Base-by-base conservation (phyloP, 192 early-diverging fungal genomes). In the Lobosporangium transversale region DNA sequence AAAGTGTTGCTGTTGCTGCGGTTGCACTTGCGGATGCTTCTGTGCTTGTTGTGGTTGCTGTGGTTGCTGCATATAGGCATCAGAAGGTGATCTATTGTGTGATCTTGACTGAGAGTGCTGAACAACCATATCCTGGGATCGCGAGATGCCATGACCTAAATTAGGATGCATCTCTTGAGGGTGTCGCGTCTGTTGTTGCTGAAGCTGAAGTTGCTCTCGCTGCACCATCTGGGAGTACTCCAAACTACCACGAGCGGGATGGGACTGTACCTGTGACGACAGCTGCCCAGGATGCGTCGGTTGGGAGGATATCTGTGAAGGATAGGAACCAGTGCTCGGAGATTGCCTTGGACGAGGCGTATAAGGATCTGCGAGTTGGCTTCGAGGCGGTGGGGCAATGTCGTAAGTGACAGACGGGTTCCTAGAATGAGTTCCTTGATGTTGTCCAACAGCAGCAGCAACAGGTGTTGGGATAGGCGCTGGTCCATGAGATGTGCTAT, bases 401-500 rank as follows among this genome's bases (percentile, higher is more conserved):
- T 67, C 65, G 30, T 67, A 57, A 7, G 54, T 27, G 10, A 37
- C 30, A 31, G 65, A 67, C 10, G 65, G 43, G 44, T 58, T 57
- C 10, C 65, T 26, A 17, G 65, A 67, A 29, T 67, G 65, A 5
- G 65, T 40, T 29, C 54, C 55, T 32, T 67, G 53, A 12, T 53
- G 63, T 27, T 43, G 53, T 0, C 53, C 44, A n/a, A n/a, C n/a
- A 10, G 17, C 53, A 1, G 54, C 7, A 20, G 35, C 42, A 30
- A 57, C 44, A 0, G 65, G 65, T n/a, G 45, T 45, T 18, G 44
- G 24, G 26, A 67, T 51, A 20, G 65, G 65, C 45, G 37, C 29
- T 15, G 65, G 65, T 10, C 54, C 53, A 40, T 56, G 65, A 20
- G 65, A 56, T 45, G 65, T 14, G 17, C 35, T 67, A 47, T 67